Evolutionary conservation across 345 rosid genomes (phyloP).

Genomic region (Ceriops tagal): DNA sequence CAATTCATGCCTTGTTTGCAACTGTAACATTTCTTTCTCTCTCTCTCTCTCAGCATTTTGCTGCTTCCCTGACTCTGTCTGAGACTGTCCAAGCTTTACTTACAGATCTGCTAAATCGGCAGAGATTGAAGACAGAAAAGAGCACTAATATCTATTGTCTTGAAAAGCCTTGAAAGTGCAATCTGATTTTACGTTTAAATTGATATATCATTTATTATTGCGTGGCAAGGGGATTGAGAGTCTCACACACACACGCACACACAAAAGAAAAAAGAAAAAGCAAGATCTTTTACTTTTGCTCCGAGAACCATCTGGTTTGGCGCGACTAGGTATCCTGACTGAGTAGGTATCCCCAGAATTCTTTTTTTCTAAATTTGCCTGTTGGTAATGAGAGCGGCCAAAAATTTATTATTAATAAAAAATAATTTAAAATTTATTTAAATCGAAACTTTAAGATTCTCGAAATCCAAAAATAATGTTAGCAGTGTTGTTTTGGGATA

Average conservation of each 20-base stretch:
- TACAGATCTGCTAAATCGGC: conserved; percentile 23
- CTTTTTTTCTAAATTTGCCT: neutral
- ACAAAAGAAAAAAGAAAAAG: neutral
- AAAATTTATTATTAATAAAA: too few relatives aligned
- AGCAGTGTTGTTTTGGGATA: too few relatives aligned
- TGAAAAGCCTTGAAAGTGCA: conserved; percentile 8
- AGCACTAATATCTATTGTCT: conserved; percentile 13
- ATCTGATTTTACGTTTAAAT: conserved; percentile 13
- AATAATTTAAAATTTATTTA: too few relatives aligned
- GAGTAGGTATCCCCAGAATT: neutral
- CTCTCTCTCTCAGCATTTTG: neutral
- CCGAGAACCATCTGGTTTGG: conserved; percentile 30
- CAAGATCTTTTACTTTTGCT: neutral
- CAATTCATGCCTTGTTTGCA: neutral
- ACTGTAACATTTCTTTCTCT: conserved; percentile 7
- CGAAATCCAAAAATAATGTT: too few relatives aligned
- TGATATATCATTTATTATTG: conserved; percentile 9
- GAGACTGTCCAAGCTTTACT: conserved; percentile 15
- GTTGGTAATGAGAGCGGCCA: neutral
- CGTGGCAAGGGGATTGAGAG: conserved; percentile 6
- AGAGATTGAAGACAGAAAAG: neutral
- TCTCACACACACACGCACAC: too few relatives aligned
- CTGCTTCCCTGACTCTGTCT: conserved; percentile 6
- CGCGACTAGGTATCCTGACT: conserved; percentile 24
- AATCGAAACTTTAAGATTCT: too few relatives aligned